These are phyloP conservation scores for Phallus indusiatus DNA, from an alignment of 768 basidiomycete genomes.

Conservation along the genomic window DNA sequence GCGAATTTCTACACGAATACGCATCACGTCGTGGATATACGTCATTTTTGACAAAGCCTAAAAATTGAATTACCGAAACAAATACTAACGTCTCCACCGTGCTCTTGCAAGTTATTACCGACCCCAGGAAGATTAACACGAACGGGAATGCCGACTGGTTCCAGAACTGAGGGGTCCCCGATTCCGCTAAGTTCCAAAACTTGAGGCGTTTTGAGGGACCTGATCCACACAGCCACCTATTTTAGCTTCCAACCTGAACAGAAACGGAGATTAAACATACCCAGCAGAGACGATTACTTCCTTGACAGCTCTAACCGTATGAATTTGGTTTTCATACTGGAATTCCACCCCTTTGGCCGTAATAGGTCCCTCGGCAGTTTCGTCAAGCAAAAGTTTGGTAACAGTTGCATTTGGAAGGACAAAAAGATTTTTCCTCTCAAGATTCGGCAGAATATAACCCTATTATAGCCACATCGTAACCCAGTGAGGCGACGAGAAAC, in stretches of 20 bases:
- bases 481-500: constrained; percentile 16
- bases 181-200: constrained; percentile 61
- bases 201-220: constrained; percentile 38
- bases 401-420: constrained; percentile 21
- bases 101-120: constrained; percentile 53
- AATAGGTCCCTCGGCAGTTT: constrained; percentile 14
- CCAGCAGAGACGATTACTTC: constrained; percentile 43
- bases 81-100: constrained; percentile 13
- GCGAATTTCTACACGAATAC: too few species aligned
- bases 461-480: not conserved
- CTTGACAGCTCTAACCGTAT: constrained; percentile 30
- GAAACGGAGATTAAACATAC: not conserved
- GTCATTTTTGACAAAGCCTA: too few species aligned
- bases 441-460: not conserved
- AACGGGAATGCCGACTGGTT: constrained; percentile 36
- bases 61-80: too few species aligned
- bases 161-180: constrained; percentile 41
- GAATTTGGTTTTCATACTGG: constrained; percentile 20
- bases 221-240: too few species aligned
- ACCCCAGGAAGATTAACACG: constrained; percentile 65
- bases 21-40: too few species aligned
- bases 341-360: constrained; percentile 42
- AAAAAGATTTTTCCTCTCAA: not conserved
- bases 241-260: constrained; percentile 4
- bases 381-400: constrained; percentile 14